Evolutionary conservation across 805 yeast genomes (phyloP).

Genomic region (Pichia cephalocereana): DNA sequence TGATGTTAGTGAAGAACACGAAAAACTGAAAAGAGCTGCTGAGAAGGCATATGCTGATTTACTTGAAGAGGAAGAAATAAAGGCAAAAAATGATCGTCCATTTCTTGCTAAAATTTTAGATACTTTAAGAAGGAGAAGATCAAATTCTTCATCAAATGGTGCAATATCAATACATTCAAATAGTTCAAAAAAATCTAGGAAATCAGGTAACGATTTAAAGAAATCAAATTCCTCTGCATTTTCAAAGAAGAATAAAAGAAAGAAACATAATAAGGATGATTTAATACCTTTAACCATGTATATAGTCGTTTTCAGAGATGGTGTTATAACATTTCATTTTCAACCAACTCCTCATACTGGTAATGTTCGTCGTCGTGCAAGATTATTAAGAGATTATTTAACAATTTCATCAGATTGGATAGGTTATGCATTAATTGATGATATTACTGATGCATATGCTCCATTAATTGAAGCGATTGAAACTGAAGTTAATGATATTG

Average conservation of each 20-base stretch:
- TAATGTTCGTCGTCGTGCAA: constrained; percentile 87
- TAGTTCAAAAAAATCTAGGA: constrained; percentile 4
- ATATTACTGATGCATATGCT: constrained; percentile 94
- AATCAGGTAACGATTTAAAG: neutral
- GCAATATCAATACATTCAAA: neutral
- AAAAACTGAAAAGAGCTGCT: constrained; percentile 26
- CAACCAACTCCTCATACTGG: constrained; percentile 94
- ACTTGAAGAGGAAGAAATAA: constrained; percentile 13
- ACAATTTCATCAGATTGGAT: constrained; percentile 95
- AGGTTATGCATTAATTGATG: constrained; percentile 92
- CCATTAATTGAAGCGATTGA: constrained; percentile 94
- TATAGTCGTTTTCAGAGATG: constrained; percentile 82
- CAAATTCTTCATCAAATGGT: neutral
- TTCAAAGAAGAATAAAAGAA: constrained; percentile 14
- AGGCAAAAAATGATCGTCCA: constrained; percentile 10
- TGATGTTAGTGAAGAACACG: constrained; percentile 69
- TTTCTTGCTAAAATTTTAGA: constrained; percentile 9
- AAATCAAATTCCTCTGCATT: constrained; percentile 11
- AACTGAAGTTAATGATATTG: constrained; percentile 89
- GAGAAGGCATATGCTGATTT: constrained; percentile 16
- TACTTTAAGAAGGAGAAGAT: neutral
- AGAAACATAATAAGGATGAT: constrained; percentile 34
- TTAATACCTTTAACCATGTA: constrained; percentile 88
- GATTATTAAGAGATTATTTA: constrained; percentile 77
- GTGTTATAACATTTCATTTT: constrained; percentile 88